Conservation (phyloP, 306 rosid species). For the cucumber (Cucumis sativus) region Cucumber_9930_V3 NC_026661.2:2285501-2286000, state of each 20-base stretch:
- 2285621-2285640: conserved; percentile 53
- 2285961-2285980: conserved; percentile 43
- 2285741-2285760: conserved; percentile 36
- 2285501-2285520: conserved; percentile 79
- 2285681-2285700: conserved; percentile 96
- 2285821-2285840: conserved; percentile 67
- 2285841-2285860: conserved; percentile 90
- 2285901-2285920: conserved; percentile 18
- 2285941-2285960: conserved; percentile 38
- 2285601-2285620: not conserved
- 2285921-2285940: conserved; percentile 30
- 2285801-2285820: conserved; percentile 36
- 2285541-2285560: conserved; percentile 50
- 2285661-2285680: conserved; percentile 32
- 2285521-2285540: conserved; percentile 92
- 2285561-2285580: not conserved
- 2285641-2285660: conserved; percentile 44
- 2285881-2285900: conserved; percentile 26
- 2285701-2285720: conserved; percentile 97
- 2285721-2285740: conserved; percentile 45
- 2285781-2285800: conserved; percentile 16
- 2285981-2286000: conserved; percentile 27
- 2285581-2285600: not conserved
- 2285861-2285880: conserved; percentile 37
- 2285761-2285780: conserved; percentile 23